Evolutionary conservation across 305 asterid species (phyloP), one percentile per base, ranked within the genome.

Genomic region (Plantago lanceolata): DNA sequence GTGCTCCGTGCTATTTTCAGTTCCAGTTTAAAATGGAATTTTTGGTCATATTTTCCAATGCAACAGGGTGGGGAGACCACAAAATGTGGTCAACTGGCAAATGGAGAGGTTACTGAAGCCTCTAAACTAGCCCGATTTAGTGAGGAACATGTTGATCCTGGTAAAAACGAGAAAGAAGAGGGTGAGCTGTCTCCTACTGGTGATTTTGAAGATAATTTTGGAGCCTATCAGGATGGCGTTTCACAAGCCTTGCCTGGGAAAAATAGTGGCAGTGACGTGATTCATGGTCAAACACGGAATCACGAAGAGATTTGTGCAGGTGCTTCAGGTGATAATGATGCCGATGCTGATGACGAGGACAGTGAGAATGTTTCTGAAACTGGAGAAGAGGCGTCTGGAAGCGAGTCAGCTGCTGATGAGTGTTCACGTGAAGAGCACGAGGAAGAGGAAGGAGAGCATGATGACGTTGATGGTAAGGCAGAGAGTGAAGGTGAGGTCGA

Each of bases 401-500:
- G 97, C 66, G 99, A 87, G 58, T 94, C 96, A 50, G 96, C 94
- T 44, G 97, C 93, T 55, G 94, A 80, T 71, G 96, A 81, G 69
- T 83, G 96, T 72, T 85, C 94, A 33, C 76, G 87, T 59, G 96
- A 92, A 78, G 96, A 86, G 73, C 88, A 73, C 0, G 95, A 79
- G 73, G 97, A 86, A 75, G 95, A 82, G 80, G 97, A 82, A 59
- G 95, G 74, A 48, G 96, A 82, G 49, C 90, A 78, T 61, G 95
- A 85, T 65, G 95, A 82, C 43, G 64, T 78, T 69, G 93, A 94
- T 64, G 86, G 85, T 50, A 88, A 90, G 82, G 96, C 77, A 37
- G 98, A 85, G 82, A 87, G 96, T 78, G 99, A 90, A 80, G 96
- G 91, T 72, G 99, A 94, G 79, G 97, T 82, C 0, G 99, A 88